Evolutionary conservation across 2,329 filamentous ascomycete genomes (phyloP), one percentile per base, ranked within the genome.

Genomic region (Aspergillus pseudoglaucus): DNA sequence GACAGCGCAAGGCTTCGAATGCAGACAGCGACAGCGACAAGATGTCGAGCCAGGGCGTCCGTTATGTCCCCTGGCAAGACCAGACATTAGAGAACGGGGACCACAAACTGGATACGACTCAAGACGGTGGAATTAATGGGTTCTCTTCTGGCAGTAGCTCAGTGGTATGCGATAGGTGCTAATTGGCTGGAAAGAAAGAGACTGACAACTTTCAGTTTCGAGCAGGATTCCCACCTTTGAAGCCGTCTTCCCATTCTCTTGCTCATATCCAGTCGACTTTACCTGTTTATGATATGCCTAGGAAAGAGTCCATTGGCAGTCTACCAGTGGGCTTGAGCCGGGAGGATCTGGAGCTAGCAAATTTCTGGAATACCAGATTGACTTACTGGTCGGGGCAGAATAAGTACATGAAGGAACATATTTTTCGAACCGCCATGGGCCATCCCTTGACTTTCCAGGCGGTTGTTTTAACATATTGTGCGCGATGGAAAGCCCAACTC

Each of bases 331-430:
- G 48, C 8, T 53, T 56, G 3, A 53, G 56, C 14, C 52, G 45
- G 4, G 59, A 61, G n/a, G 63, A 66, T 23, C 51, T 63, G 38
- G 61, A 66, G 35, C 54, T 71, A 38, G 55, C 58, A 3, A 64
- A 70, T 40, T 62, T 59, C 40, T 72, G 67, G 67, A 61, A 56
- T 2, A 62, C 55, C 42, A 65, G 62, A 40, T 55, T 71, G 42
- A 59, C 60, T 0, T 71, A 71, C 47, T 72, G 69, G 69, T 71
- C 69, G 7, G 69, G 69, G 1, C 64, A 68, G 47, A 71, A 71
- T 46, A 46, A 52, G 22, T 56, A 65, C 32, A 53, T 71, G 20
- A 72, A 71, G 48, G 58, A 64, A 9, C 55, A 58, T 8, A 60
- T 67, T 6, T 70, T 69, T 47, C 60, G 58, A 37, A 56, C 59